phyloP scores from a whole-genome alignment of 768 basidiomycete species.

The Guyanaporus albipodus region DNA sequence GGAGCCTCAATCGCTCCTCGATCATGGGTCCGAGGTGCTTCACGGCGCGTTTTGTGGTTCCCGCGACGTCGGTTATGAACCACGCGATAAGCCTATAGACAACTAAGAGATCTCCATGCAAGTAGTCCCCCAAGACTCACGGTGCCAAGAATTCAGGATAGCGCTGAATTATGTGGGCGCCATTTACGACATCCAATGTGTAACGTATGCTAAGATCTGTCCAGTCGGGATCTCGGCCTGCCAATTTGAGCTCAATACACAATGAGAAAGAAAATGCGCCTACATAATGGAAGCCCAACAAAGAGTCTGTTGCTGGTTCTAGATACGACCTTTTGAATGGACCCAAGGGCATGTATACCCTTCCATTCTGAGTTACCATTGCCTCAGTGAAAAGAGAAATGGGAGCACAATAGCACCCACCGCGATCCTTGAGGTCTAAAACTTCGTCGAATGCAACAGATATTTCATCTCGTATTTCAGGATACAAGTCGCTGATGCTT shows the following conservation, averaged over 20 bases:
- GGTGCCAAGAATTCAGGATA: neutral
- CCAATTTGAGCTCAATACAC: neutral
- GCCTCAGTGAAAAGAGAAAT: neutral
- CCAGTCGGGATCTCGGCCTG: conserved; percentile 42
- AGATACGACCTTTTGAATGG: neutral
- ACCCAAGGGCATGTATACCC: neutral
- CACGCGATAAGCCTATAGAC: too few relatives aligned
- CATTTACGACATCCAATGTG: conserved; percentile 24
- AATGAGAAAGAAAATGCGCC: neutral
- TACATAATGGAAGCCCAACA: conserved; percentile 32
- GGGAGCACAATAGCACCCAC: too few relatives aligned
- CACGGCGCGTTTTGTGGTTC: too few relatives aligned
- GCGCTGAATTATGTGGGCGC: neutral
- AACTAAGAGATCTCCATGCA: too few relatives aligned
- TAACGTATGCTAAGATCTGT: conserved; percentile 28
- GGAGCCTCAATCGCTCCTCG: conserved; percentile 24
- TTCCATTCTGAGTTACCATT: neutral
- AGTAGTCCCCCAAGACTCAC: too few relatives aligned
- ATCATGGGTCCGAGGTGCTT: conserved; percentile 28
- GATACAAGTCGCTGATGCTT: conserved; percentile 36
- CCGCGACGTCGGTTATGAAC: too few relatives aligned
- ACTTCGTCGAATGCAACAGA: conserved; percentile 36
- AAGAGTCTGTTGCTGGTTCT: neutral
- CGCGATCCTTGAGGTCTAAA: conserved; percentile 23
- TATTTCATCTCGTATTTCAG: conserved; percentile 45